Evolutionary conservation across 164 flowering plant genomes (phyloP).

Genomic region (Stephania yunnanensis): DNA sequence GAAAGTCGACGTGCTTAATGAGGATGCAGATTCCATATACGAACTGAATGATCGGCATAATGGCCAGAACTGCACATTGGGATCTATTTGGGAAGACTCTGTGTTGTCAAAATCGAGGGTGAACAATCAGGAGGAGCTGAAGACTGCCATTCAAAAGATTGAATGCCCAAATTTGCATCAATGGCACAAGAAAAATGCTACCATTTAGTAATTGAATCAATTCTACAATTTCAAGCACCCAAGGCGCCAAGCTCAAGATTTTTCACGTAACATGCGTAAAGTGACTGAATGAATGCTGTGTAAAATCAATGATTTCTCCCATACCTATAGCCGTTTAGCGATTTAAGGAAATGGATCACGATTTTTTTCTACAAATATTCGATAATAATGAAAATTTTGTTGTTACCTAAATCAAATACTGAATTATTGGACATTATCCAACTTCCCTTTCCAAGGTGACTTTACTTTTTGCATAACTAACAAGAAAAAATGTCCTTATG

Average conservation of each 20-base stretch:
- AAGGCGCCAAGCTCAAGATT: not conserved
- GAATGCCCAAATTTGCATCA: constrained; percentile 22
- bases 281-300: too few relatives aligned
- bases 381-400: too few relatives aligned
- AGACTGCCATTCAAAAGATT: constrained; percentile 35
- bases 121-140: constrained; percentile 43
- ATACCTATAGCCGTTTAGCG: too few relatives aligned
- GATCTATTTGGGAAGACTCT: constrained; percentile 61
- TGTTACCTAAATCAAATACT: too few relatives aligned
- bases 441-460: too few relatives aligned
- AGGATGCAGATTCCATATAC: constrained; percentile 60
- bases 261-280: not conserved
- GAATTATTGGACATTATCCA: too few relatives aligned
- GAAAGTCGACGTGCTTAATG: constrained; percentile 42
- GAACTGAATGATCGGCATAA: constrained; percentile 47
- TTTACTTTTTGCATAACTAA: too few relatives aligned
- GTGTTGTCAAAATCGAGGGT: constrained; percentile 49
- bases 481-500: too few relatives aligned
- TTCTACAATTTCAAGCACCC: not conserved
- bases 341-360: not conserved
- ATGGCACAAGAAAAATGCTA: not conserved
- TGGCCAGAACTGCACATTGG: constrained; percentile 13
- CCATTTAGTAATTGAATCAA: not conserved
- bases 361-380: too few relatives aligned
- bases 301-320: too few relatives aligned